Conservation (phyloP, 148 eudicot genomes). For the Chenopodium berlandieri region DNA sequence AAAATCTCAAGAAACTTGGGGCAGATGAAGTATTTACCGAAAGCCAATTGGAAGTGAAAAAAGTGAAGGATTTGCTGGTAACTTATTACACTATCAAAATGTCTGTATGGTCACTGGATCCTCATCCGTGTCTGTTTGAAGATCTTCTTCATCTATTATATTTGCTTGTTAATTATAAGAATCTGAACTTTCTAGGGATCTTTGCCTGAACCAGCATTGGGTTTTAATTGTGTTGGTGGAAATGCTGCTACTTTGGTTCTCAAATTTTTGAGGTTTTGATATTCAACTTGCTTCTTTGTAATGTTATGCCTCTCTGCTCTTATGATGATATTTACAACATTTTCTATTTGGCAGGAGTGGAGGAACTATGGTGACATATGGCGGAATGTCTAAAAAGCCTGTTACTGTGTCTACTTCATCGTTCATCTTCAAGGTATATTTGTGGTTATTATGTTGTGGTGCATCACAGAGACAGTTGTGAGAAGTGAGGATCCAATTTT, state of each 20-base stretch:
- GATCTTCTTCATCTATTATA: neutral
- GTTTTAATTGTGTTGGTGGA: slow-evolving; percentile 96
- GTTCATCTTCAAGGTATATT: slow-evolving; percentile 82
- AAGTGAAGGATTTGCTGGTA: slow-evolving; percentile 81
- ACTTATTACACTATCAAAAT: neutral
- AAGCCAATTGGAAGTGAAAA: slow-evolving; percentile 74
- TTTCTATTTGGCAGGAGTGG: slow-evolving; percentile 49
- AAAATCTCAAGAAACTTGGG: slow-evolving; percentile 72
- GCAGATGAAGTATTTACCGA: slow-evolving; percentile 83
- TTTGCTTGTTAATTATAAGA: neutral
- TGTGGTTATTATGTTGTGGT: slow-evolving; percentile 3
- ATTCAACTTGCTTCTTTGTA: neutral
- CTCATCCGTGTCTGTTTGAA: neutral
- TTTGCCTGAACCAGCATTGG: slow-evolving; percentile 78
- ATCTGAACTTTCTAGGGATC: slow-evolving; percentile 36
- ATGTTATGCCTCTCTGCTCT: neutral
- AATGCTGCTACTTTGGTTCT: slow-evolving; percentile 86
- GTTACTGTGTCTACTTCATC: slow-evolving; percentile 75
- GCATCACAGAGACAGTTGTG: neutral
- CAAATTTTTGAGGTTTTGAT: slow-evolving; percentile 62
- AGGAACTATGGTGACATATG: slow-evolving; percentile 98
- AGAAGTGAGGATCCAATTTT: neutral
- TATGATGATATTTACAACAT: neutral
- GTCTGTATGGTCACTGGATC: neutral
- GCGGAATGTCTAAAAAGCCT: slow-evolving; percentile 97